Conservation (phyloP, 2,329 filamentous ascomycete species). For the Myrmaecium sp. region DNA sequence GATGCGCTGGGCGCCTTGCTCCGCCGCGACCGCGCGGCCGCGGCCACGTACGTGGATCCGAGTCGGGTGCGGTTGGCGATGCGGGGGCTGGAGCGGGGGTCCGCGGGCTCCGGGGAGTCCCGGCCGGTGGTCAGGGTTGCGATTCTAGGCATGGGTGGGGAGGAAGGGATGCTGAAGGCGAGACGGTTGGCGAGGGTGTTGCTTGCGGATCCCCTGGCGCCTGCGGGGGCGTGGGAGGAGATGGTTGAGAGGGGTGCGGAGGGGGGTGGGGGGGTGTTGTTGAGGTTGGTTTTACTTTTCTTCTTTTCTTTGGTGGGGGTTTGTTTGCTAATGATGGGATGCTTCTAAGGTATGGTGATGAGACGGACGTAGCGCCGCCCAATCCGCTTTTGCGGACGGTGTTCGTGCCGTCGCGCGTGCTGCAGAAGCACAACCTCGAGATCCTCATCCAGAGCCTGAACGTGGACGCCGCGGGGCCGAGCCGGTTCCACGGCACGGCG, state of each 20-base stretch:
- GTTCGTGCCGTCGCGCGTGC: slow-evolving; percentile 42
- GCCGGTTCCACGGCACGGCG: slow-evolving; percentile 13
- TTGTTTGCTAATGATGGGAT: background rate
- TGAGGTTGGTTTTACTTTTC: slow-evolving; percentile 17
- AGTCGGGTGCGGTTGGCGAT: slow-evolving; percentile 56
- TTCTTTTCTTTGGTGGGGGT: background rate
- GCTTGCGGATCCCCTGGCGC: slow-evolving; percentile 27
- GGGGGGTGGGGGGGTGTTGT: slow-evolving; percentile 21
- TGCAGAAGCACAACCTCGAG: slow-evolving; percentile 48
- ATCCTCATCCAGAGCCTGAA: slow-evolving; percentile 39
- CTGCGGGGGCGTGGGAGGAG: slow-evolving; percentile 27
- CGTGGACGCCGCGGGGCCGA: slow-evolving; percentile 22
- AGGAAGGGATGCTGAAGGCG: no score
- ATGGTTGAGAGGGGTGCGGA: slow-evolving; percentile 16
- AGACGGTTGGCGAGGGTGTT: slow-evolving; percentile 49
- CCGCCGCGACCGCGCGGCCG: slow-evolving; percentile 44
- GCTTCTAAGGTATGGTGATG: slow-evolving; percentile 35
- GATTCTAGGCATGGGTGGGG: no score
- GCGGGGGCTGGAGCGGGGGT: slow-evolving; percentile 40
- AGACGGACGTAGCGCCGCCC: slow-evolving; percentile 26
- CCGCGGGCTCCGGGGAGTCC: no score
- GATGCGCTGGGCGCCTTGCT: slow-evolving; percentile 41
- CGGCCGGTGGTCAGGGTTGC: slow-evolving; percentile 40
- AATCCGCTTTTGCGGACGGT: slow-evolving; percentile 43
- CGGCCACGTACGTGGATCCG: slow-evolving; percentile 47